These are phyloP conservation scores for Pleurotus sapidus DNA, from an alignment of 768 basidiomycete genomes.

Conservation along the genomic window DNA sequence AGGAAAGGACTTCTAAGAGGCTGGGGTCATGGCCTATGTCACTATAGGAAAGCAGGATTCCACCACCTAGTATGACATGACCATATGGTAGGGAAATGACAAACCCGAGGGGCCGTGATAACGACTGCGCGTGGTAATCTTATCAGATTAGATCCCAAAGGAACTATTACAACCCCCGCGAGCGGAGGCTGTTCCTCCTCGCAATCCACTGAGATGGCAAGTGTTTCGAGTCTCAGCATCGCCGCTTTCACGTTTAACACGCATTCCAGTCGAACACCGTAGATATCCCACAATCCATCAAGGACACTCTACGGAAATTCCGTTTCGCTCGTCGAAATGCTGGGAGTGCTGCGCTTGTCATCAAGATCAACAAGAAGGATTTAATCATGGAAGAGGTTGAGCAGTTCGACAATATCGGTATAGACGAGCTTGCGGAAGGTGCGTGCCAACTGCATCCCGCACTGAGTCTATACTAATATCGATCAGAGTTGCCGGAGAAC, in stretches of 20 bases:
- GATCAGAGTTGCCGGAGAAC: slow-evolving; percentile 80
- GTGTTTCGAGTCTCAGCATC: slow-evolving; percentile 14
- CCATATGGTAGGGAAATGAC: neutral
- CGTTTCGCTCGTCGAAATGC: slow-evolving; percentile 65
- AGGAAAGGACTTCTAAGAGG: neutral
- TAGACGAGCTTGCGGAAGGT: slow-evolving; percentile 91
- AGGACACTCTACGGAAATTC: slow-evolving; percentile 81
- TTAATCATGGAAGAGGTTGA: slow-evolving; percentile 84
- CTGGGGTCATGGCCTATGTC: no score
- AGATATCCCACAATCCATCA: slow-evolving; percentile 79
- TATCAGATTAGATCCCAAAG: slow-evolving; percentile 12
- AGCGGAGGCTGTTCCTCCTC: no score
- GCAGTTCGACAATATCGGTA: slow-evolving; percentile 68
- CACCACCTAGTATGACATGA: neutral
- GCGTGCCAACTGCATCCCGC: slow-evolving; percentile 7
- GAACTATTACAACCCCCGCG: neutral
- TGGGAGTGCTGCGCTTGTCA: slow-evolving; percentile 75
- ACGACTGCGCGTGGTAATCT: slow-evolving; percentile 3
- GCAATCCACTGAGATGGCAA: slow-evolving; percentile 25
- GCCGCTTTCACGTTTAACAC: slow-evolving; percentile 2
- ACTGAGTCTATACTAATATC: neutral
- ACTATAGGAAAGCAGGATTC: no score
- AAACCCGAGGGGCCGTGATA: neutral
- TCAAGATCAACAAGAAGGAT: slow-evolving; percentile 87
- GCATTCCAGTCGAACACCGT: slow-evolving; percentile 64